A percentile compares a stretch with the other conserved stretches of the same genome.
phyloP scores from a whole-genome alignment of 2,329 filamentous ascomycete genomes.

The Leptographium radiaticola region DNA sequence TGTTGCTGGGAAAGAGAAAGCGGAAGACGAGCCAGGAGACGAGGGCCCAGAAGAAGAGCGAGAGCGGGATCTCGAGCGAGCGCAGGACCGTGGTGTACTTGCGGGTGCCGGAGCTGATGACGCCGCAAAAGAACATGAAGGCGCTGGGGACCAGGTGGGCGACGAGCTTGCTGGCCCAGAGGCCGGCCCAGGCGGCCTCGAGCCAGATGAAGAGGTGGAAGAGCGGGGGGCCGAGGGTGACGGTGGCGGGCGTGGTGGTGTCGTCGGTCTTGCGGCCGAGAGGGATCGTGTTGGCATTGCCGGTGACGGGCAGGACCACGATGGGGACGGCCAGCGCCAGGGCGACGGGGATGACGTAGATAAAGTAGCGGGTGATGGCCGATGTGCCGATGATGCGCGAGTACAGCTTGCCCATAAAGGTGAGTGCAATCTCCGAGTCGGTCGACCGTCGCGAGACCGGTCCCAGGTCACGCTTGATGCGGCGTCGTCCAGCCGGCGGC shows the following conservation, averaged over 20 bases:
- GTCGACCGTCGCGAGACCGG: conserved; percentile 27
- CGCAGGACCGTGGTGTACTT: conserved; percentile 56
- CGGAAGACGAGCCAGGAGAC: conserved; percentile 50
- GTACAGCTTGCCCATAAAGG: conserved; percentile 53
- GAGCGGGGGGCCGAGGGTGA: conserved; percentile 31
- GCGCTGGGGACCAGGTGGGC: conserved; percentile 45
- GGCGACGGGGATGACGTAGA: conserved; percentile 54
- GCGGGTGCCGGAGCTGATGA: conserved; percentile 55
- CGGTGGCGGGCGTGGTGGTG: conserved; percentile 9
- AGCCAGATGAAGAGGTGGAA: conserved; percentile 57
- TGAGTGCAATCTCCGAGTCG: conserved; percentile 39
- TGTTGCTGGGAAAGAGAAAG: conserved; percentile 30
- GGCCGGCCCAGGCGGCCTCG: conserved; percentile 51
- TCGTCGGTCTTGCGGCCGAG: conserved; percentile 16
- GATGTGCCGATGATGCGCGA: conserved; percentile 51
- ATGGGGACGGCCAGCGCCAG: conserved; percentile 49
- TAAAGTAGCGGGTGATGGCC: conserved; percentile 50
- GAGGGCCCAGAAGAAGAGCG: conserved; percentile 56
- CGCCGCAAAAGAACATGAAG: conserved; percentile 58
- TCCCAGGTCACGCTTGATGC: conserved; percentile 24
- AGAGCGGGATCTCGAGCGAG: conserved; percentile 52
- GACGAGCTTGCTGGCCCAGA: conserved; percentile 55
- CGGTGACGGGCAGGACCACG: conserved; percentile 37
- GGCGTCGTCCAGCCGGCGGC: conserved; percentile 36
- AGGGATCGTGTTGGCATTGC: conserved; percentile 17